phyloP scores from a whole-genome alignment of 805 yeast species.

The Torulaspora delbrueckii region DNA sequence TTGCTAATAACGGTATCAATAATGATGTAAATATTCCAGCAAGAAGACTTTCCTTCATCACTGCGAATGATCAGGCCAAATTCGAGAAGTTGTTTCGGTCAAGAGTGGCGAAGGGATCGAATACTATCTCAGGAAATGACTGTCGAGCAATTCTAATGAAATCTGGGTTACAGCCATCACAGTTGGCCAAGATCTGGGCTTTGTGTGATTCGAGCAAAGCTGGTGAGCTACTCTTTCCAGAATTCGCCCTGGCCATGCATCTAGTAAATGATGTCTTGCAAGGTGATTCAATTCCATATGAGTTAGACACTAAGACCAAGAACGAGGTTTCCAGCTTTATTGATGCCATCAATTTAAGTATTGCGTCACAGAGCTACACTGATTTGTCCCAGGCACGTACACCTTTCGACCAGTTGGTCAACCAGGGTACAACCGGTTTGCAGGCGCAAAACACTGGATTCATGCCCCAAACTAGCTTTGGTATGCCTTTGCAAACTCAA shows the following conservation, averaged over 20 bases:
- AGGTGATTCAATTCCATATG: slow-evolving; percentile 73
- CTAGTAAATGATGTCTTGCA: slow-evolving; percentile 71
- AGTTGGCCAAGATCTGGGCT: slow-evolving; percentile 84
- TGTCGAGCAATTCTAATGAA: slow-evolving; percentile 77
- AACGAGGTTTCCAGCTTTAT: slow-evolving; percentile 87
- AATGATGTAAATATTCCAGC: slow-evolving; percentile 60
- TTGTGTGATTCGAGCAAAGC: slow-evolving; percentile 83
- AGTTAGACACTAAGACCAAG: slow-evolving; percentile 63
- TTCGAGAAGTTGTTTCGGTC: slow-evolving; percentile 81
- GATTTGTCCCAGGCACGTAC: slow-evolving; percentile 28
- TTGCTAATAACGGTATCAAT: slow-evolving; percentile 46
- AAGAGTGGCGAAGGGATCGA: slow-evolving; percentile 54
- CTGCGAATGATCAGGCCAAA: slow-evolving; percentile 79
- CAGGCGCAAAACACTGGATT: slow-evolving; percentile 40
- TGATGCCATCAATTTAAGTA: slow-evolving; percentile 76
- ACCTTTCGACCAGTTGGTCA: slow-evolving; percentile 39
- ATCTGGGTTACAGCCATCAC: slow-evolving; percentile 69
- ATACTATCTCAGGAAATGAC: slow-evolving; percentile 56
- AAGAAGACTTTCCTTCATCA: slow-evolving; percentile 77
- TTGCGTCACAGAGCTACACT: slow-evolving; percentile 48
- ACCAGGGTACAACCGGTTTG: slow-evolving; percentile 22
- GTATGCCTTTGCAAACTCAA: slow-evolving; percentile 22
- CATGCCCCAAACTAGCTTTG: slow-evolving; percentile 38
- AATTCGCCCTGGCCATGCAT: slow-evolving; percentile 87
- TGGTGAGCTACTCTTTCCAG: slow-evolving; percentile 85